Conservation (phyloP, 148 eudicot species). For the Camellia granthamiana region DNA sequence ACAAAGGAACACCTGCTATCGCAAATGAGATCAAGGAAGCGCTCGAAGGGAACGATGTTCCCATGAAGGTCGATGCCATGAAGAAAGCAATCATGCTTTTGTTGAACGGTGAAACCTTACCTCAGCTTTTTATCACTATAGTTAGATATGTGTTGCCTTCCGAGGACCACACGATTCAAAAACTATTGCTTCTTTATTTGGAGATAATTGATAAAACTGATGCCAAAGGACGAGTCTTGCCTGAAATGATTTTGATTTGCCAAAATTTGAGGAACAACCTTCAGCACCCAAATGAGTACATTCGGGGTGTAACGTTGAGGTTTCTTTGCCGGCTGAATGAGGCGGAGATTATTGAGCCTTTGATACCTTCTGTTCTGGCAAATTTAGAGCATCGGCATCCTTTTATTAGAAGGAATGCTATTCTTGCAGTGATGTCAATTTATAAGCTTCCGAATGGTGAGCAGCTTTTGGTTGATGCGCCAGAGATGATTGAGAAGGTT, state of each 20-base stretch:
- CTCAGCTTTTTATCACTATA: conserved; percentile 50
- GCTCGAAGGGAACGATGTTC: conserved; percentile 49
- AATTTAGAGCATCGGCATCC: conserved; percentile 64
- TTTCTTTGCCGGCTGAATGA: conserved; percentile 64
- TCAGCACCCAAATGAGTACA: conserved; percentile 60
- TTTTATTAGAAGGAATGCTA: conserved; percentile 62
- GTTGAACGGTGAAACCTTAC: conserved; percentile 54
- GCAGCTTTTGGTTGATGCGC: conserved; percentile 57
- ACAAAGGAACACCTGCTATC: conserved; percentile 59
- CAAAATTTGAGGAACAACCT: conserved; percentile 55
- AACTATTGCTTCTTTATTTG: conserved; percentile 50
- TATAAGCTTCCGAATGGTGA: conserved; percentile 69
- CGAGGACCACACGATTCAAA: conserved; percentile 53
- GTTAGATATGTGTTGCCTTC: conserved; percentile 59
- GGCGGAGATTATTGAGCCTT: conserved; percentile 54
- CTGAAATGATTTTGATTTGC: conserved; percentile 61
- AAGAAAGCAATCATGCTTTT: conserved; percentile 58
- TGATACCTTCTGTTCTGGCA: conserved; percentile 56
- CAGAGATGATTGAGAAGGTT: conserved; percentile 63
- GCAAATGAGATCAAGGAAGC: conserved; percentile 68
- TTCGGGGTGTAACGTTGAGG: conserved; percentile 66
- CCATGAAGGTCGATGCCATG: conserved; percentile 49
- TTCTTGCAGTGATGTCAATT: conserved; percentile 54
- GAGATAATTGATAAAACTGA: conserved; percentile 60
- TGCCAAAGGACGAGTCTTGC: conserved; percentile 42